These are phyloP conservation scores for Cruciata laevipes DNA, from an alignment of 257 asterid genomes.

Conservation along the genomic window DNA sequence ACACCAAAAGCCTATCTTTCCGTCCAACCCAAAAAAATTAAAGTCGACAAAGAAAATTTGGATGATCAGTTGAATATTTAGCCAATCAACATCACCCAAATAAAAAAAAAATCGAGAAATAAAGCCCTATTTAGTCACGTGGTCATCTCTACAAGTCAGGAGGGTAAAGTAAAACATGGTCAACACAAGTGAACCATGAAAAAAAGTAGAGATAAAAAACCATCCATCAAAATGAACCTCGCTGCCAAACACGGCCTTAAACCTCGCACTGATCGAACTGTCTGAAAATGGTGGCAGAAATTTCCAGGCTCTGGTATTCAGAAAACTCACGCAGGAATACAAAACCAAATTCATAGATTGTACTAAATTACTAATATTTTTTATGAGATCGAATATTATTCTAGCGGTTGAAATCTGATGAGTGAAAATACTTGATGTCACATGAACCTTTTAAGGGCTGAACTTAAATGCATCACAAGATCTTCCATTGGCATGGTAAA, in stretches of 20 bases:
- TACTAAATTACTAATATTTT: no score
- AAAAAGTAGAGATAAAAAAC: slow-evolving; percentile 16
- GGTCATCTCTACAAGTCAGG: slow-evolving; percentile 24
- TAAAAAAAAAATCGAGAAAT: background rate
- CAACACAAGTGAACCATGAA: slow-evolving; percentile 22
- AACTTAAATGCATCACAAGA: slow-evolving; percentile 26
- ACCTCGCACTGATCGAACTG: background rate
- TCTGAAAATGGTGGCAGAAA: slow-evolving; percentile 11
- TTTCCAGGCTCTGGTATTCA: background rate
- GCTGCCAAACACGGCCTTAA: slow-evolving; percentile 18
- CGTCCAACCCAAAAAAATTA: slow-evolving; percentile 6
- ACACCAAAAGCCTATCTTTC: slow-evolving; percentile 2
- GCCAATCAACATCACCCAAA: slow-evolving; percentile 8
- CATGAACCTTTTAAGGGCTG: slow-evolving; percentile 25
- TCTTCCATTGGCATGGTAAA: slow-evolving; percentile 29
- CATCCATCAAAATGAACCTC: slow-evolving; percentile 36
- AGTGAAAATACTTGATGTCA: no score
- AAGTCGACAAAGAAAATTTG: background rate
- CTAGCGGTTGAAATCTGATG: background rate
- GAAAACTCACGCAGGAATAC: background rate
- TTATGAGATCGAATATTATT: background rate
- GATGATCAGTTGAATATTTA: background rate
- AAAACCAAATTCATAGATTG: background rate
- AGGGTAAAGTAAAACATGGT: slow-evolving; percentile 25
- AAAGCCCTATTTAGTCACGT: slow-evolving; percentile 22